Evolutionary conservation across 2,329 filamentous ascomycete species (phyloP).

Genomic region (Aspergillus latus): DNA sequence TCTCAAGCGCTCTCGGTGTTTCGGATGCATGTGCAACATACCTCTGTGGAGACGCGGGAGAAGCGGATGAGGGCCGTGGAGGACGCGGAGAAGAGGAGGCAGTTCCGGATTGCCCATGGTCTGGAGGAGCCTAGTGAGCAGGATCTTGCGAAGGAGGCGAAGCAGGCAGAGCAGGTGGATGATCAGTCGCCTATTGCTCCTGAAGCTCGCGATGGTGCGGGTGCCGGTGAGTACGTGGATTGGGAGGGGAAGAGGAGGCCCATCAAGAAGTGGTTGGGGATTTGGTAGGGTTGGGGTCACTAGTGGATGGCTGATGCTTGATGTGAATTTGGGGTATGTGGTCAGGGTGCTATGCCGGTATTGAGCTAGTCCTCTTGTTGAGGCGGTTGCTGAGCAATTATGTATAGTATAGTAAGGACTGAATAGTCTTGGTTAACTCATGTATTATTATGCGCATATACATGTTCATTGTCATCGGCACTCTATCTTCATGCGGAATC

Average conservation of each 20-base stretch:
- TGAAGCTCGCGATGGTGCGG: constrained; percentile 30
- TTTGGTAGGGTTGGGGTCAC: constrained; percentile 58
- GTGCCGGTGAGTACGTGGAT: constrained; percentile 31
- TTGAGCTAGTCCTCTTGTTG: neutral
- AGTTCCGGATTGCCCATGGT: constrained; percentile 84
- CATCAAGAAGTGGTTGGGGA: constrained; percentile 79
- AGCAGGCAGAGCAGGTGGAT: constrained; percentile 28
- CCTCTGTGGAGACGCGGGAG: constrained; percentile 66
- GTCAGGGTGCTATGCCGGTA: neutral
- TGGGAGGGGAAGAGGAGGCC: constrained; percentile 50
- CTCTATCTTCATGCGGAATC: neutral
- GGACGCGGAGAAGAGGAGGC: constrained; percentile 81
- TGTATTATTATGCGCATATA: constrained; percentile 24
- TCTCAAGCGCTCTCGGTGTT: constrained; percentile 69
- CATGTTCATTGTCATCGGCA: constrained; percentile 12
- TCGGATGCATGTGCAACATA: constrained; percentile 71
- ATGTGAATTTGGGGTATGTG: neutral
- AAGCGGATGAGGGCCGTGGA: constrained; percentile 72
- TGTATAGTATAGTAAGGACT: neutral
- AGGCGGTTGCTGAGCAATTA: neutral
- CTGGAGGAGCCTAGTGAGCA: constrained; percentile 56
- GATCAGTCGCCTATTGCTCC: constrained; percentile 42
- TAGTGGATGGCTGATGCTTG: neutral
- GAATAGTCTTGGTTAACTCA: constrained; percentile 21
- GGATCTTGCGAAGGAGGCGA: constrained; percentile 36